phyloP scores from a whole-genome alignment of 2,329 filamentous ascomycete species.

The Aspergillus sp. region DNA sequence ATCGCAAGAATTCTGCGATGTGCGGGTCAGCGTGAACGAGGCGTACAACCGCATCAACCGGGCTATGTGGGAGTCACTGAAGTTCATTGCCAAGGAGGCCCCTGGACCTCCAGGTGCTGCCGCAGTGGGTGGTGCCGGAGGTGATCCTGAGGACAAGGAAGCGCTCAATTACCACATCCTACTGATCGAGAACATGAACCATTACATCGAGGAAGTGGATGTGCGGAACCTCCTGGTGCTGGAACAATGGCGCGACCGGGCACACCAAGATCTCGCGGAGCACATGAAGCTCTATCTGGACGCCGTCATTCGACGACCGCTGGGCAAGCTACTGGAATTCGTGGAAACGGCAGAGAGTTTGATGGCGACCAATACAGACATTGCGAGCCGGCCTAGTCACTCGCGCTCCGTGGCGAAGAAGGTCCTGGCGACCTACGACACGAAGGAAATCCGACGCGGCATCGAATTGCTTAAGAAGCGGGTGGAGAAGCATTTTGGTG shows the following conservation, averaged over 20 bases:
- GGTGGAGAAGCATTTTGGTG: conserved; percentile 95
- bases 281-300: conserved; percentile 83
- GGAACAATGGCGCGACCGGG: conserved; percentile 74
- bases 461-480: conserved; percentile 82
- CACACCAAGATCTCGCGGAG: conserved; percentile 70
- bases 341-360: conserved; percentile 78
- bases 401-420: conserved; percentile 80
- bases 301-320: conserved; percentile 77
- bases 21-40: conserved; percentile 72
- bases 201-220: conserved; percentile 89
- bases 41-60: conserved; percentile 86
- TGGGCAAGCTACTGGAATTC: conserved; percentile 87
- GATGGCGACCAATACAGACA: conserved; percentile 53
- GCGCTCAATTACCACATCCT: conserved; percentile 95
- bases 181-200: conserved; percentile 98
- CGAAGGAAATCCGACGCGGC: conserved; percentile 80
- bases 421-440: conserved; percentile 70
- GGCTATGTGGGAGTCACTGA: conserved; percentile 94
- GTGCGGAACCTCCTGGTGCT: conserved; percentile 66
- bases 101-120: conserved; percentile 43
- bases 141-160: conserved; percentile 86
- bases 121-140: conserved; percentile 29
- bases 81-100: conserved; percentile 77
- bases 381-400: conserved; percentile 76
- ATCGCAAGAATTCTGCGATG: conserved; percentile 53